A percentile compares a stretch with the other conserved stretches of the same genome.
Conservation (phyloP, 176 grass and related monocot species). For the Tuctoria greenei region DNA sequence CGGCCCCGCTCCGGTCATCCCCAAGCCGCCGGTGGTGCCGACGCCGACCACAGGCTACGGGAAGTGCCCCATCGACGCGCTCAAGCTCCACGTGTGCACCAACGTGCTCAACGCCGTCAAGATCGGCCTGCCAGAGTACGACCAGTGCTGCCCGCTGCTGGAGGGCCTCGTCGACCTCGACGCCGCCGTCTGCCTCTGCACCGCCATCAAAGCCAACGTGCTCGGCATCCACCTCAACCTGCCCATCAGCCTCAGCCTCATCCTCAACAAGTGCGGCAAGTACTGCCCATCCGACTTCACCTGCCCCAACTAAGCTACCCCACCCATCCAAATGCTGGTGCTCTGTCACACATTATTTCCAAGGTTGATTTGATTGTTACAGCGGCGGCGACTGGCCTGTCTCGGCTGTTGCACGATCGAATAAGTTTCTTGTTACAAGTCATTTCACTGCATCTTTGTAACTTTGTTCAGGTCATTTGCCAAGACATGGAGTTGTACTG, state of each 20-base stretch:
- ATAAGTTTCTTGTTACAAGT: neutral
- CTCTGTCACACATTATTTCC: neutral
- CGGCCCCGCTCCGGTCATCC: neutral
- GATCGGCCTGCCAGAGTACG: neutral
- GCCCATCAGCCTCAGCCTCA: neutral
- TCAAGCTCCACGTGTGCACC: slow-evolving; percentile 36
- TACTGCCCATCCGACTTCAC: slow-evolving; percentile 10
- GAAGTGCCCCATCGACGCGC: slow-evolving; percentile 17
- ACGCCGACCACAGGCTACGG: neutral
- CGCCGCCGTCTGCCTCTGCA: slow-evolving; percentile 29
- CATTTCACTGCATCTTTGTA: neutral
- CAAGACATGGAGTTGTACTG: neutral
- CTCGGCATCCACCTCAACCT: neutral
- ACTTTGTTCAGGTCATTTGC: neutral
- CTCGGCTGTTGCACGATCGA: neutral
- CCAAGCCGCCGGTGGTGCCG: neutral
- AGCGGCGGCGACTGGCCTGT: neutral
- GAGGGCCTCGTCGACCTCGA: neutral
- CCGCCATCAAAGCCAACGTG: neutral
- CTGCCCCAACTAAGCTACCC: slow-evolving; percentile 11
- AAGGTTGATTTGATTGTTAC: neutral
- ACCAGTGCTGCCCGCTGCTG: slow-evolving; percentile 27
- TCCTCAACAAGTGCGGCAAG: slow-evolving; percentile 25
- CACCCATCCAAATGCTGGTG: neutral
- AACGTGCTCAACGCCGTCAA: slow-evolving; percentile 13